Percentiles rank a stretch among this genome's conserved stretches.
Evolutionary conservation across 2,329 filamentous ascomycete species (phyloP).

Genomic region (Cercospora canescens): DNA sequence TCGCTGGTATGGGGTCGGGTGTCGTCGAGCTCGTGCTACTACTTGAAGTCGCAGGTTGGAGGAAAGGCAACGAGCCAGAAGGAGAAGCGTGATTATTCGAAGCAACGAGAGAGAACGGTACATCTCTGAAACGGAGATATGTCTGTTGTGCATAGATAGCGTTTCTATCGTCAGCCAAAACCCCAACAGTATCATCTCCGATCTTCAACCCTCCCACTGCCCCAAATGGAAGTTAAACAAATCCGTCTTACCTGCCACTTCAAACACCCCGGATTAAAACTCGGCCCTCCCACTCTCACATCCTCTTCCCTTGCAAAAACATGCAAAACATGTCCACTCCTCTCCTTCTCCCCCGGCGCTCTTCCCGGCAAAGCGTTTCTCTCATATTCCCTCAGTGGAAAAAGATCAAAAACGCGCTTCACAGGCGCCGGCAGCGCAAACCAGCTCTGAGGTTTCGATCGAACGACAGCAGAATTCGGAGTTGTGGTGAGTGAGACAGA

Average conservation of each 20-base stretch:
- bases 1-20: conserved; percentile 55
- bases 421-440: conserved; percentile 71
- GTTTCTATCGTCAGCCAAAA: not conserved
- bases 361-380: conserved; percentile 72
- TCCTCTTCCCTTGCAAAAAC: conserved; percentile 72
- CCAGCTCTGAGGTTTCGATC: conserved; percentile 11
- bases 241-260: conserved; percentile 81
- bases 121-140: conserved; percentile 73
- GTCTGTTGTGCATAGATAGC: conserved; percentile 54
- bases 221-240: not conserved
- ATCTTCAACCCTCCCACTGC: too few relatives aligned
- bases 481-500: not conserved
- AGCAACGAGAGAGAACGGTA: conserved; percentile 65
- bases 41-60: conserved; percentile 57
- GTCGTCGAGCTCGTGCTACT: conserved; percentile 33
- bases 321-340: conserved; percentile 63
- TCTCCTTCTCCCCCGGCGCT: conserved; percentile 48
- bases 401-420: conserved; percentile 78
- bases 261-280: conserved; percentile 88
- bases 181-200: not conserved
- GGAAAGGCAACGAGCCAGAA: conserved; percentile 82
- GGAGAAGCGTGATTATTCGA: conserved; percentile 95
- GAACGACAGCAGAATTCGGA: not conserved
- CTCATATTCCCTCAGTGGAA: conserved; percentile 75
- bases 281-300: conserved; percentile 63